Percentiles rank a stretch among this genome's conserved stretches.
Evolutionary conservation across 2,329 filamentous ascomycete species (phyloP).

Genomic region (Coniochaeta prunicola): DNA sequence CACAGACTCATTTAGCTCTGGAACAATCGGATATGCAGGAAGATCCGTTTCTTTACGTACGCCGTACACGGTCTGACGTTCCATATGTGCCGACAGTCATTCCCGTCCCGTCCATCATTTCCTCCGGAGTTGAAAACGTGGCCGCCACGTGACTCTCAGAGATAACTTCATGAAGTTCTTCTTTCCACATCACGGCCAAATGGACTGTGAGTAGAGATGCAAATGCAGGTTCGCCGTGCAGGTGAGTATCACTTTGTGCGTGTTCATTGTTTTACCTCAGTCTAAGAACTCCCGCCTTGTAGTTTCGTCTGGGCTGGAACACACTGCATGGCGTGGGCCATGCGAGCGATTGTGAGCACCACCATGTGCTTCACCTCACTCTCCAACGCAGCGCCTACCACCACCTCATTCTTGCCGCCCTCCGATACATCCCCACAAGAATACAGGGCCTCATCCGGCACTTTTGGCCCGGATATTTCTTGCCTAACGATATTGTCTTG

Average conservation of each 20-base stretch:
- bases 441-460: background rate
- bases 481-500: slow-evolving; percentile 9
- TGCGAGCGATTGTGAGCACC: background rate
- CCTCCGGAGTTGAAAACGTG: too few relatives aligned
- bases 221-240: background rate
- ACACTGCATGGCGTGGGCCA: background rate
- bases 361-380: background rate
- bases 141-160: too few relatives aligned
- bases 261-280: background rate
- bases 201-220: too few relatives aligned
- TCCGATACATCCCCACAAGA: background rate
- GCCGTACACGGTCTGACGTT: too few relatives aligned
- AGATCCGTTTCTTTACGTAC: too few relatives aligned
- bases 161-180: too few relatives aligned
- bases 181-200: too few relatives aligned
- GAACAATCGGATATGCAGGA: too few relatives aligned
- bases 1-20: too few relatives aligned
- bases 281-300: background rate
- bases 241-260: background rate
- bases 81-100: too few relatives aligned
- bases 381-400: background rate
- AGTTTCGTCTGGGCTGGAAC: background rate
- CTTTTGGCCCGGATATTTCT: slow-evolving; percentile 4
- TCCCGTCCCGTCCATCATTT: too few relatives aligned
- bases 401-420: background rate